A percentile compares a stretch with the other conserved stretches of the same genome.
phyloP scores from a whole-genome alignment of 2,329 filamentous ascomycete genomes.

The Claviceps citrina region DNA sequence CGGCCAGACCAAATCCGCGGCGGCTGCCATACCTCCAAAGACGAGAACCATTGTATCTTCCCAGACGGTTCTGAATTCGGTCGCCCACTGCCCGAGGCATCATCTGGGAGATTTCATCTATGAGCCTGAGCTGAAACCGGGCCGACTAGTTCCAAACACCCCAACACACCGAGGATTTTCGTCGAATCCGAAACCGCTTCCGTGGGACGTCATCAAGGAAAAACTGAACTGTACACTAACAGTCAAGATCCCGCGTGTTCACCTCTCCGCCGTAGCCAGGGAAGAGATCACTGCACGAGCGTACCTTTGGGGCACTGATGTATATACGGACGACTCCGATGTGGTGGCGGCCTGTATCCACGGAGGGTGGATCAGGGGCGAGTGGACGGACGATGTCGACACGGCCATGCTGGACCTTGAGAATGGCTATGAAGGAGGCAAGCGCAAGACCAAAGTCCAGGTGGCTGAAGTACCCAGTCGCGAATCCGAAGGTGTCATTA shows the following conservation, averaged over 20 bases:
- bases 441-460: slow-evolving; percentile 18
- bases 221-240: slow-evolving; percentile 85
- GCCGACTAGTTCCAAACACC: slow-evolving; percentile 27
- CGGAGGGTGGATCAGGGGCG: slow-evolving; percentile 78
- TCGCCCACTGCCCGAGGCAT: slow-evolving; percentile 53
- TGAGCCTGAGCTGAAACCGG: slow-evolving; percentile 45
- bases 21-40: slow-evolving; percentile 34
- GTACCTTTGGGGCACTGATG: slow-evolving; percentile 80
- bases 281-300: slow-evolving; percentile 71
- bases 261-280: slow-evolving; percentile 52
- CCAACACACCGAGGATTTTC: slow-evolving; percentile 28
- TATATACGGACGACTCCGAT: slow-evolving; percentile 94
- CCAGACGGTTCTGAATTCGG: slow-evolving; percentile 54
- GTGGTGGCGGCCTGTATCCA: slow-evolving; percentile 87
- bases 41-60: slow-evolving; percentile 53
- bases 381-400: slow-evolving; percentile 70
- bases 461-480: slow-evolving; percentile 17
- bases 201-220: slow-evolving; percentile 52
- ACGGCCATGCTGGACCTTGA: slow-evolving; percentile 47
- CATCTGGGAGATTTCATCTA: slow-evolving; percentile 82
- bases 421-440: slow-evolving; percentile 15
- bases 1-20: slow-evolving; percentile 13
- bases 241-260: slow-evolving; percentile 68
- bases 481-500: slow-evolving; percentile 29
- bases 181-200: slow-evolving; percentile 55